Percentiles rank a stretch among this genome's conserved stretches.
These are phyloP conservation scores for Botrytis fabae DNA, from an alignment of 2,329 filamentous ascomycete species.

Conservation along the genomic window DNA sequence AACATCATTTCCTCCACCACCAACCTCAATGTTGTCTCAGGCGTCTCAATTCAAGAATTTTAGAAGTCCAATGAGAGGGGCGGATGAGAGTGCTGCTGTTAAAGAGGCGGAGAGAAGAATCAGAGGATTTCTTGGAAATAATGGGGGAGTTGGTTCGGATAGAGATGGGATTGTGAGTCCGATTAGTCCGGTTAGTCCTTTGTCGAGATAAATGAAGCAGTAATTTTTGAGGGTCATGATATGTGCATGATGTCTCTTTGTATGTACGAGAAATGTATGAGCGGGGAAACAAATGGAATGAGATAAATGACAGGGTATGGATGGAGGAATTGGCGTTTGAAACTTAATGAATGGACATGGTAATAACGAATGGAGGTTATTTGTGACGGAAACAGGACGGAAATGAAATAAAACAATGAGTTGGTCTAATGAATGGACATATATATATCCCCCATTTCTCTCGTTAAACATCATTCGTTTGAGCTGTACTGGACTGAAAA, in stretches of 20 bases:
- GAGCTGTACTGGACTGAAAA: neutral
- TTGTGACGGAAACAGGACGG: neutral
- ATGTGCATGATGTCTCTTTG: neutral
- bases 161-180: neutral
- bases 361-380: neutral
- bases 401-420: neutral
- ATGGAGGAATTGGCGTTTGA: neutral
- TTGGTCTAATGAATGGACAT: neutral
- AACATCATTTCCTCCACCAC: neutral
- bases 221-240: neutral
- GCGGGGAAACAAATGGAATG: neutral
- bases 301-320: neutral
- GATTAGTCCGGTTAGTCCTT: neutral
- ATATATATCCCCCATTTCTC: neutral
- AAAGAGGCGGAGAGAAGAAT: constrained; percentile 15
- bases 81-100: constrained; percentile 11
- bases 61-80: constrained; percentile 11
- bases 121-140: constrained; percentile 10
- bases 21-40: neutral
- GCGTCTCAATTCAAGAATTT: neutral
- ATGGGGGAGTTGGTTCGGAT: neutral
- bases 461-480: rapidly evolving
- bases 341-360: neutral
- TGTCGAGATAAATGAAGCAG: neutral
- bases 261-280: neutral